Conservation (phyloP, 306 rosid species). For the Carpinus viminea region DNA sequence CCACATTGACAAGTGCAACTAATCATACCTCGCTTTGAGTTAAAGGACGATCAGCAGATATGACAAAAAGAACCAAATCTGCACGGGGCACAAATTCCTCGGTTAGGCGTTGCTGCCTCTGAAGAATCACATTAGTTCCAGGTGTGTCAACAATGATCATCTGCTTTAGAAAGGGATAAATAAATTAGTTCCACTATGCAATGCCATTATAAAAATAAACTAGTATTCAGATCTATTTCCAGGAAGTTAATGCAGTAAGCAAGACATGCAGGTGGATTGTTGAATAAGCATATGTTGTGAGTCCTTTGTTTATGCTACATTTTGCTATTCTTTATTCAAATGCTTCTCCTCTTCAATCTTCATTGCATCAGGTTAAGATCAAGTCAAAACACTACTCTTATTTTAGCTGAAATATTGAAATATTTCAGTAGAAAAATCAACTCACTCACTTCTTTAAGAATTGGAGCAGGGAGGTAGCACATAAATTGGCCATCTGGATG, state of each 20-base stretch:
- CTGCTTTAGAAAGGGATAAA: conserved; percentile 45
- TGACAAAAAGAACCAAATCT: conserved; percentile 89
- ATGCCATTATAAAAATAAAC: conserved; percentile 6
- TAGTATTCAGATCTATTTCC: not conserved
- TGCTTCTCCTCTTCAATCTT: not conserved
- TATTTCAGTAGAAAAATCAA: conserved; percentile 1
- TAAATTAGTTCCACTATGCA: not conserved
- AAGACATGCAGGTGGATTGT: not conserved
- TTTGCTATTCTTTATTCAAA: not conserved
- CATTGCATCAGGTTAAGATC: not conserved
- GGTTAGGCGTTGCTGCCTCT: conserved; percentile 91
- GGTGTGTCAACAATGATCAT: conserved; percentile 95
- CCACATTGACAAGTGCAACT: conserved; percentile 9
- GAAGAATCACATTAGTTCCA: conserved; percentile 98
- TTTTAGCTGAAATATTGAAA: not conserved
- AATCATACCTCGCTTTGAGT: conserved; percentile 91
- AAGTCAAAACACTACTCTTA: not conserved
- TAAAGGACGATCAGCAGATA: conserved; percentile 96
- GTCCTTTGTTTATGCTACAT: not conserved
- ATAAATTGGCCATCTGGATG: conserved; percentile 92
- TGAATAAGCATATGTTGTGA: conserved; percentile 2
- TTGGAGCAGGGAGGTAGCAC: conserved; percentile 93
- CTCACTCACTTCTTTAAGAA: conserved; percentile 79
- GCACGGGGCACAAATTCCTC: conserved; percentile 99
- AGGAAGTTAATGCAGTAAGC: not conserved